Percentiles rank a stretch among this genome's conserved stretches.
Evolutionary conservation across 75 land plant species (phyloP).

Genomic region (Chamaecyparis obtusa): DNA sequence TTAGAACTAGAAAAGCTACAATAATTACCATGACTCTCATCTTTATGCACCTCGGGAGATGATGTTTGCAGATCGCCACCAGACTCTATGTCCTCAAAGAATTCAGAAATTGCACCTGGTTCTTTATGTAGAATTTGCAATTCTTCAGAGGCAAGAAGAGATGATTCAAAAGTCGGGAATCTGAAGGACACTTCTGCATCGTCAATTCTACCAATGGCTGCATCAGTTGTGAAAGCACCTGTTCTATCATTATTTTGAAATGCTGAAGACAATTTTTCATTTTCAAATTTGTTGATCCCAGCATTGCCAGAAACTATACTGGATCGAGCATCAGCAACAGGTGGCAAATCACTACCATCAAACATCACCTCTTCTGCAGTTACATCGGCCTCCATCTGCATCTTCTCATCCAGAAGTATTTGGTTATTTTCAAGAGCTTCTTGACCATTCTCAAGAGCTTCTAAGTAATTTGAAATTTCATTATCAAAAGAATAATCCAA

Average conservation of each 20-base stretch:
- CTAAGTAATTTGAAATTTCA: background rate
- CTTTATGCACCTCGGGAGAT: background rate
- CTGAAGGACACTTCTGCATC: background rate
- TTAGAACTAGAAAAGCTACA: background rate
- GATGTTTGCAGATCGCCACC: background rate
- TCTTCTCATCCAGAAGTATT: background rate
- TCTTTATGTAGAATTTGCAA: background rate
- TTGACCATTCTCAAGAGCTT: background rate
- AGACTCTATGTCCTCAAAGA: background rate
- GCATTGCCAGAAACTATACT: background rate
- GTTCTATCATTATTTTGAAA: background rate
- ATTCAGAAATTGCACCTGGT: background rate
- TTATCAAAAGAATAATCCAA: background rate
- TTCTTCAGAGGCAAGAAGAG: background rate
- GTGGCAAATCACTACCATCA: background rate
- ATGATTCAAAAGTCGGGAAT: constrained; percentile 2
- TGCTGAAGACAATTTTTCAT: background rate
- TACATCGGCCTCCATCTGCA: background rate
- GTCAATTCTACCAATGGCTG: background rate
- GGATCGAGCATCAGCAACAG: background rate
- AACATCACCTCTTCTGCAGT: constrained; percentile 1
- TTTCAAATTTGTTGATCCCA: background rate
- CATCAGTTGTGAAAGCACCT: background rate
- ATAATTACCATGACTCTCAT: background rate
- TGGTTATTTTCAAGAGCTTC: background rate